Conservation (phyloP, 768 basidiomycete genomes). For the Pulveroboletus sp. region DNA sequence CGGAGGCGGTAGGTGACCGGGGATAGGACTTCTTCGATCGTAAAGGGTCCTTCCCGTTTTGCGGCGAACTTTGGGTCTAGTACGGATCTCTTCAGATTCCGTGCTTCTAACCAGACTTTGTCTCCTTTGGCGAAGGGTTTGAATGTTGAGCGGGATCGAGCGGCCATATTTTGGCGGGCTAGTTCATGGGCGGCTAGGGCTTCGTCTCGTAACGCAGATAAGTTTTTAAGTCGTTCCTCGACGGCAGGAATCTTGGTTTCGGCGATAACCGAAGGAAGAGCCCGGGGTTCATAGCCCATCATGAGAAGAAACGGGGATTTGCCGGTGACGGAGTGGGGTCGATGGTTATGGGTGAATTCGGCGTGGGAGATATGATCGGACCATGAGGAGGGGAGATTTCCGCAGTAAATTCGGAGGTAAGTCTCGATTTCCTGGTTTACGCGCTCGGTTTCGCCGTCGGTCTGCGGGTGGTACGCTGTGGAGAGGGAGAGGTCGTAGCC, state of each 20-base stretch:
- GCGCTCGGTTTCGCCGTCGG: neutral
- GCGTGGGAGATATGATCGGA: neutral
- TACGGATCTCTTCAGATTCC: neutral
- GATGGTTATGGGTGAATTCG: slow-evolving; percentile 1
- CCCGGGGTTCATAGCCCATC: neutral
- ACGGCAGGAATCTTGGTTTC: neutral
- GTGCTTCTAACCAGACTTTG: slow-evolving; percentile 1
- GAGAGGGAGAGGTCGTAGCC: neutral
- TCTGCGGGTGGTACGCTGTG: neutral
- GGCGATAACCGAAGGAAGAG: neutral
- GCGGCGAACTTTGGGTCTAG: neutral
- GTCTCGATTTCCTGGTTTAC: neutral
- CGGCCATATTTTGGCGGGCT: neutral
- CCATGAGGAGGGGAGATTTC: neutral
- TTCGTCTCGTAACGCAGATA: neutral
- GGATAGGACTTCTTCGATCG: neutral
- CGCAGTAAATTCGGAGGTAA: neutral
- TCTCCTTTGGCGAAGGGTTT: neutral
- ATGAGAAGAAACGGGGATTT: too few species aligned
- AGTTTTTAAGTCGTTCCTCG: neutral
- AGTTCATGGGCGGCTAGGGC: neutral
- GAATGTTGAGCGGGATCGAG: neutral
- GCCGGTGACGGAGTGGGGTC: neutral
- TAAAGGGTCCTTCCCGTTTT: neutral
- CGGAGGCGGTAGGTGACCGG: neutral